Conservation (phyloP, 2,329 filamentous ascomycete species). For the Ceratocystis diversiconidia region DNA sequence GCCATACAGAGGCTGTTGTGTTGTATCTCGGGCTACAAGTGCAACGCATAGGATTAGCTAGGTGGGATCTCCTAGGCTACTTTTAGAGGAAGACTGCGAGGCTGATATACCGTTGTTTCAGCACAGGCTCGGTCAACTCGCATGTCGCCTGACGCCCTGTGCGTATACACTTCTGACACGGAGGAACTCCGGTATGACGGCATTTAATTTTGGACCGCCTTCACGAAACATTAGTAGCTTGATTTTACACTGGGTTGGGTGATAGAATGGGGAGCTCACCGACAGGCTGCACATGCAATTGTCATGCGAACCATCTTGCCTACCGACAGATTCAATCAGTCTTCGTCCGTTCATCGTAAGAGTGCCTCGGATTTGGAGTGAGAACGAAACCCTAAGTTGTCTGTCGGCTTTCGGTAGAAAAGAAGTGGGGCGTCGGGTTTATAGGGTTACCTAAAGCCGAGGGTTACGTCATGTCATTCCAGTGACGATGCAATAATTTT, state of each 20-base stretch:
- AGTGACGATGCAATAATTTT: background rate
- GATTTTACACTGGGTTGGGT: background rate
- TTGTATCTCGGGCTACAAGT: background rate
- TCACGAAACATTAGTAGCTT: background rate
- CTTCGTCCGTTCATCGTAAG: background rate
- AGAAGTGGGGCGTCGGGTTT: background rate
- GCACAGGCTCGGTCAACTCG: constrained; percentile 6
- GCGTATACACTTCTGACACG: constrained; percentile 12
- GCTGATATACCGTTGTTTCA: constrained; percentile 6
- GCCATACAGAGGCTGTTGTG: background rate
- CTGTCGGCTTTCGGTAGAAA: background rate
- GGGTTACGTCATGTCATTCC: background rate
- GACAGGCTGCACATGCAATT: constrained; percentile 13
- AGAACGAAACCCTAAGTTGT: background rate
- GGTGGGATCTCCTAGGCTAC: background rate
- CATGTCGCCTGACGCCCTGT: constrained; percentile 10
- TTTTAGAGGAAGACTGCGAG: background rate
- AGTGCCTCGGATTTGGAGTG: background rate
- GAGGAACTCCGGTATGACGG: constrained; percentile 10
- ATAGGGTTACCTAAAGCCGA: background rate
- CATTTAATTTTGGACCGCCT: constrained; percentile 18
- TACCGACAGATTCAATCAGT: too few species aligned
- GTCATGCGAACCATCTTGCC: constrained; percentile 14
- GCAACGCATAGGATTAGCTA: background rate
- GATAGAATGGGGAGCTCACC: constrained; percentile 3